These are phyloP conservation scores for Aspergillus luchuensis DNA, from an alignment of 2,329 filamentous ascomycete species.

Conservation along the genomic window DNA sequence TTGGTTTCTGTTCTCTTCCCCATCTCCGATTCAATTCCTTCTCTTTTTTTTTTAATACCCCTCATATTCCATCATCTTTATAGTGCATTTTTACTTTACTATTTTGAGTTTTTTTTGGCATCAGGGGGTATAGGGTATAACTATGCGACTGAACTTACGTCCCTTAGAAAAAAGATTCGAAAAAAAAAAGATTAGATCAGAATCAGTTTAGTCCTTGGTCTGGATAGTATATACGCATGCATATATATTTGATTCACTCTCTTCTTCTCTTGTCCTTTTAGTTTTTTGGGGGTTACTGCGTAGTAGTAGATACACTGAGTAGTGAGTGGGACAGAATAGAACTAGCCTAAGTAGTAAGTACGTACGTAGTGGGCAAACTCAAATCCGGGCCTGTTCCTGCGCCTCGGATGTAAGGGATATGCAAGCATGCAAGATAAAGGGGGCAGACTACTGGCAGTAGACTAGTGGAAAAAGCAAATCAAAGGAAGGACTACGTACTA, in stretches of 20 bases:
- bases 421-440: not conserved
- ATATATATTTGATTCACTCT: not conserved
- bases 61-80: not conserved
- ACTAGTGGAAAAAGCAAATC: not conserved
- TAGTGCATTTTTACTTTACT: not conserved
- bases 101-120: constrained; percentile 12
- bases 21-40: not conserved
- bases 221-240: not conserved
- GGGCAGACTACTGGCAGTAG: not conserved
- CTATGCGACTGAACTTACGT: not conserved
- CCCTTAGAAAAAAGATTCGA: not conserved
- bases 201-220: too few relatives aligned
- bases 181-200: not conserved
- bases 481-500: too few relatives aligned
- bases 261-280: not conserved
- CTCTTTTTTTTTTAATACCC: constrained; percentile 4
- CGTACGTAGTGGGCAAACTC: not conserved
- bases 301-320: too few relatives aligned
- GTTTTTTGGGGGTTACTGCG: too few relatives aligned
- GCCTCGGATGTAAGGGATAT: not conserved
- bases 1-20: not conserved
- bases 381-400: too few relatives aligned
- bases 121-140: not conserved
- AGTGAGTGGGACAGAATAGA: too few relatives aligned
- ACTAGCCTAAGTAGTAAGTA: too few relatives aligned